Evolutionary conservation across 164 flowering plant genomes (phyloP).

Genomic region (Macadamia integrifolia): DNA sequence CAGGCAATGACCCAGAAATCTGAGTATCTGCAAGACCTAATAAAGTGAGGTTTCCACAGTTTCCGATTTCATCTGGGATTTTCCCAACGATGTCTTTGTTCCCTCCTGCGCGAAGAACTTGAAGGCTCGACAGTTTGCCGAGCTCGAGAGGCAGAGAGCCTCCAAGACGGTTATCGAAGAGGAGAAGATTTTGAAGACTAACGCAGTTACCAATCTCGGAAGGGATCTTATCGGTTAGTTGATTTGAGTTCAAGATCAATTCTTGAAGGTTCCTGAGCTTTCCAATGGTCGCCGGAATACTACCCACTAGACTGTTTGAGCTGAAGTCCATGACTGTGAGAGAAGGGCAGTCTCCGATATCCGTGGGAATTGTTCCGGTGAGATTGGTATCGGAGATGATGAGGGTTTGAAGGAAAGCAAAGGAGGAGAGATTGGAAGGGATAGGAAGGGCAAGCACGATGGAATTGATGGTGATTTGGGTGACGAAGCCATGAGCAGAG

Average conservation of each 20-base stretch:
- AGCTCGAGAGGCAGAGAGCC: slow-evolving; percentile 56
- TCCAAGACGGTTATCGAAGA: slow-evolving; percentile 55
- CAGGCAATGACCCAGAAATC: slow-evolving; percentile 48
- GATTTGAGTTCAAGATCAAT: slow-evolving; percentile 63
- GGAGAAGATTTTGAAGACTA: slow-evolving; percentile 36
- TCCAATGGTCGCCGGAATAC: slow-evolving; percentile 55
- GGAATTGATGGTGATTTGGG: slow-evolving; percentile 38
- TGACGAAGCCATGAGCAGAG: slow-evolving; percentile 32
- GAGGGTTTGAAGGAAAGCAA: slow-evolving; percentile 42
- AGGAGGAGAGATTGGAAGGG: slow-evolving; percentile 44
- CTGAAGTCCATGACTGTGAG: slow-evolving; percentile 56
- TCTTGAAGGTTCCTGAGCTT: slow-evolving; percentile 47
- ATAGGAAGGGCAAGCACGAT: slow-evolving; percentile 40
- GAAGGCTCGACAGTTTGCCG: slow-evolving; percentile 42
- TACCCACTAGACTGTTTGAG: slow-evolving; percentile 56
- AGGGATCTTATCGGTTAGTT: slow-evolving; percentile 70
- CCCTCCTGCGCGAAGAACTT: slow-evolving; percentile 70
- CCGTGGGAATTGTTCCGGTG: slow-evolving; percentile 67
- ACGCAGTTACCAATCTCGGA: slow-evolving; percentile 45
- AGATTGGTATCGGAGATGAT: slow-evolving; percentile 70
- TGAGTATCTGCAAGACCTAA: slow-evolving; percentile 59
- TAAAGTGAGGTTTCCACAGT: slow-evolving; percentile 39
- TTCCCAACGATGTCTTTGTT: slow-evolving; percentile 60
- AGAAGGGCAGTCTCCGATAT: slow-evolving; percentile 36
- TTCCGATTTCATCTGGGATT: slow-evolving; percentile 59